phyloP scores from a whole-genome alignment of 352 stramenopile genomes.

The Thalassiosira gravida region DNA sequence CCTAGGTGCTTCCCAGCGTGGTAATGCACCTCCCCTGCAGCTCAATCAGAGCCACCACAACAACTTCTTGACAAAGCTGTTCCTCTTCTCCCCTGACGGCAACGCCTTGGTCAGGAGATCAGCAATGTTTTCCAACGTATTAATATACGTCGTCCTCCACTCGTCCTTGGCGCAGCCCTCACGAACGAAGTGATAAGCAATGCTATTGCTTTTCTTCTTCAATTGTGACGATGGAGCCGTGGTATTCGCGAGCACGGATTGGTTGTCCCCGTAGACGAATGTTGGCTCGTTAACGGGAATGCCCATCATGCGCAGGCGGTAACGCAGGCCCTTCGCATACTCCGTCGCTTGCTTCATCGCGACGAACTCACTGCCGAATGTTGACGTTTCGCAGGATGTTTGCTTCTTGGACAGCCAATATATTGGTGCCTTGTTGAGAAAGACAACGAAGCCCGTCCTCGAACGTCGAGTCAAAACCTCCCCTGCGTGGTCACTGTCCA shows the following conservation, averaged over 20 bases:
- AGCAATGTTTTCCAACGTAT: neutral
- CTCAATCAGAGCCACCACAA: neutral
- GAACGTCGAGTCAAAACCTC: conserved; percentile 19
- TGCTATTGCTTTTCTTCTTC: conserved; percentile 61
- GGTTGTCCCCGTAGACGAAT: conserved; percentile 28
- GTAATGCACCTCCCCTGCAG: neutral
- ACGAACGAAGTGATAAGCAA: conserved; percentile 56
- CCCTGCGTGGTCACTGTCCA: conserved; percentile 34
- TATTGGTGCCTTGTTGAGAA: conserved; percentile 30
- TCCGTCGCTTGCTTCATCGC: conserved; percentile 32
- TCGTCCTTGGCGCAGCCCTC: conserved; percentile 15
- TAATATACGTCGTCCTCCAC: neutral
- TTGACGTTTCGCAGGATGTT: conserved; percentile 17
- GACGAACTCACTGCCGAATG: conserved; percentile 18
- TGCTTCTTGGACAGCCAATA: conserved; percentile 38
- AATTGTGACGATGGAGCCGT: conserved; percentile 29
- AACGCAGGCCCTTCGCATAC: conserved; percentile 23
- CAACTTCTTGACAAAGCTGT: neutral
- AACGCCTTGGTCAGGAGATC: neutral
- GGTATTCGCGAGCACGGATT: conserved; percentile 39
- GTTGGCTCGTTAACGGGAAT: conserved; percentile 23
- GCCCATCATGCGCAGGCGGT: conserved; percentile 47
- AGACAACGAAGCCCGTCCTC: conserved; percentile 26
- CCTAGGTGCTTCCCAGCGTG: neutral
- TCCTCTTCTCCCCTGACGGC: neutral